phyloP scores from a whole-genome alignment of 176 grass and related monocot species.

The Rhynchospora breviuscula region DNA sequence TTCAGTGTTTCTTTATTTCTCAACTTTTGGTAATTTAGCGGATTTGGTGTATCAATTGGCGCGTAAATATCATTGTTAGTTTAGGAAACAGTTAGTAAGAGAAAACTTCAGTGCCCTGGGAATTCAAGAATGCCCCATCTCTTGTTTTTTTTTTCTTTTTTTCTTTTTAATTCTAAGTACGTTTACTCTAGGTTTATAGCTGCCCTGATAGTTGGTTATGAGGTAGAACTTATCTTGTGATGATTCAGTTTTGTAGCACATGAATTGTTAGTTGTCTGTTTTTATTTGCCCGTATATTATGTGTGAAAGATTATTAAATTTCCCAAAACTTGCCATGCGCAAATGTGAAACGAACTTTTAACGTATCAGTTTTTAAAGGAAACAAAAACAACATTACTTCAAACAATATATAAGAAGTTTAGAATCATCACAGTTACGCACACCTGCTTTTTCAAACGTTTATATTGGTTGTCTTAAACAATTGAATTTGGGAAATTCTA shows the following conservation, averaged over 20 bases:
- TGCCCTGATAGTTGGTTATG: not conserved
- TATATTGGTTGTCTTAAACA: too few relatives aligned
- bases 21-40: constrained; percentile 26
- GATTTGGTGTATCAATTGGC: not conserved
- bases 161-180: constrained; percentile 22
- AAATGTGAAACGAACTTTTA: not conserved
- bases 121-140: constrained; percentile 18
- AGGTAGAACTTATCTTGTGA: constrained; percentile 9
- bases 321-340: not conserved
- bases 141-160: constrained; percentile 35
- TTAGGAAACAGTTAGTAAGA: constrained; percentile 45
- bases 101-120: constrained; percentile 3
- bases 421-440: too few relatives aligned
- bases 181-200: constrained; percentile 9
- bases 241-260: constrained; percentile 19
- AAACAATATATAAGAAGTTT: too few relatives aligned
- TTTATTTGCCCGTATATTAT: not conserved
- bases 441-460: too few relatives aligned
- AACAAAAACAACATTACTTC: too few relatives aligned
- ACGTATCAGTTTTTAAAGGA: too few relatives aligned
- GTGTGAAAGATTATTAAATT: not conserved
- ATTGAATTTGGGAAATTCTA: too few relatives aligned
- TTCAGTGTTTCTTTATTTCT: constrained; percentile 33
- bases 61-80: constrained; percentile 57
- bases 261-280: not conserved